Evolutionary conservation across 176 grass and related monocot species (phyloP).

Genomic region (sorghum (Sorghum bicolor)): DNA sequence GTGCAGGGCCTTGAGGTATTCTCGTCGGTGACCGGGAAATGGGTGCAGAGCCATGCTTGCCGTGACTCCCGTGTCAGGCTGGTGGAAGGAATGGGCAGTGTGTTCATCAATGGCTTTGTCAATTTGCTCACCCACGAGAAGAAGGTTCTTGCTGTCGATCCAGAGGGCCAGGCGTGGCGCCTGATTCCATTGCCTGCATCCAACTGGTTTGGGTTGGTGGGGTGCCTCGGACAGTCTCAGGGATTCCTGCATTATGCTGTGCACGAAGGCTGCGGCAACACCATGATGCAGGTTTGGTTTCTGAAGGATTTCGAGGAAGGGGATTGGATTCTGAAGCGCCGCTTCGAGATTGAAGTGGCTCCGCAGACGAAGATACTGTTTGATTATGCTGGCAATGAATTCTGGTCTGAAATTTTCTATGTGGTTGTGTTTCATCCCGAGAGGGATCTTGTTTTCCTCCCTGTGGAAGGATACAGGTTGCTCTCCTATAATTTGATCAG

Average conservation of each 20-base stretch:
- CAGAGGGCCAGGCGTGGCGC: background rate
- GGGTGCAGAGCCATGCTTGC: background rate
- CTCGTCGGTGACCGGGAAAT: background rate
- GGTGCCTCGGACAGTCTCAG: constrained; percentile 18
- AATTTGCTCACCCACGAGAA: constrained; percentile 26
- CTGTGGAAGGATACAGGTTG: constrained; percentile 27
- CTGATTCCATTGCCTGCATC: background rate
- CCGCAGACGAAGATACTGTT: background rate
- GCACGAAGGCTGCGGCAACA: background rate
- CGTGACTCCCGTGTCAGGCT: background rate
- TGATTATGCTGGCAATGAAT: background rate
- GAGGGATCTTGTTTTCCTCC: constrained; percentile 35
- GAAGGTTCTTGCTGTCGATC: background rate
- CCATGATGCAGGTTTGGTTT: constrained; percentile 17
- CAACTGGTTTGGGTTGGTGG: background rate
- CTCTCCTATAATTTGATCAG: constrained; percentile 8
- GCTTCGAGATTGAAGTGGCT: background rate
- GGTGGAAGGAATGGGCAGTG: background rate
- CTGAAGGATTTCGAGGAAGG: background rate
- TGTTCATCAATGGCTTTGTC: constrained; percentile 15
- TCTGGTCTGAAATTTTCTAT: background rate
- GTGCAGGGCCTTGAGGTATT: constrained; percentile 24
- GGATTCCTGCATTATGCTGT: constrained; percentile 18
- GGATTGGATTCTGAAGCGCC: constrained; percentile 9
- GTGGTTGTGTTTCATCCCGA: constrained; percentile 26